Evolutionary conservation across 1,284 basidiomycete species (phyloP).

Genomic region (Cryptococcus wingfieldii): DNA sequence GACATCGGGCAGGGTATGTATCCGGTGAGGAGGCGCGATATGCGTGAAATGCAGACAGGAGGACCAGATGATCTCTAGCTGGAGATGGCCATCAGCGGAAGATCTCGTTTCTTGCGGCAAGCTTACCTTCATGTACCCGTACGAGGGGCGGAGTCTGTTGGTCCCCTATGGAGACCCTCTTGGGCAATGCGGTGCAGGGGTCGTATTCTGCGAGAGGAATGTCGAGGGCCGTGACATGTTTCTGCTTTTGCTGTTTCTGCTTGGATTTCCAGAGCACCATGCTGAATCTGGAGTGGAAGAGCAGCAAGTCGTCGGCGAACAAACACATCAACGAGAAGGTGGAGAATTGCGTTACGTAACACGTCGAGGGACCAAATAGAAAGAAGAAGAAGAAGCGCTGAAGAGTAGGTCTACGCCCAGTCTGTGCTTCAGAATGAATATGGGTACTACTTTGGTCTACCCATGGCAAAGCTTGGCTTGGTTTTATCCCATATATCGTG

Average conservation of each 20-base stretch:
- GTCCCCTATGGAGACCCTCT: constrained; percentile 14
- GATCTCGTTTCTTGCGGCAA: not conserved
- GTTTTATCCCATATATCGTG: no score
- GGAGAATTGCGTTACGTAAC: no score
- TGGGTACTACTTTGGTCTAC: no score
- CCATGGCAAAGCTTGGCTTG: no score
- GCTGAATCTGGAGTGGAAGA: no score
- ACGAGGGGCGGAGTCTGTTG: not conserved
- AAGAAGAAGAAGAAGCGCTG: no score
- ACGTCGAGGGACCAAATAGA: no score
- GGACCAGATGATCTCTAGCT: constrained; percentile 24
- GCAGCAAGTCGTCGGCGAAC: no score
- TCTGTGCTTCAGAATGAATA: no score
- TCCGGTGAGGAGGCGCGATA: not conserved
- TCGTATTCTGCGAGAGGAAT: constrained; percentile 20
- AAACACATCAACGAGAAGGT: no score
- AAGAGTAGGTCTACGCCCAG: no score
- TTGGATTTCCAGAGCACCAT: not conserved
- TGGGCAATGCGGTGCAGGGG: constrained; percentile 15
- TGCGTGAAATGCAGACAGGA: constrained; percentile 18
- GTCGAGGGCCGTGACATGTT: constrained; percentile 16
- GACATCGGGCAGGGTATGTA: not conserved
- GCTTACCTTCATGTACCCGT: constrained; percentile 8
- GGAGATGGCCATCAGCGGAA: not conserved
- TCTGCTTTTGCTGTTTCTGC: not conserved